Evolutionary conservation across 1,284 basidiomycete species (phyloP), one percentile per base, ranked within the genome.

Genomic region (Cutaneotrichosporon cyanovorans): DNA sequence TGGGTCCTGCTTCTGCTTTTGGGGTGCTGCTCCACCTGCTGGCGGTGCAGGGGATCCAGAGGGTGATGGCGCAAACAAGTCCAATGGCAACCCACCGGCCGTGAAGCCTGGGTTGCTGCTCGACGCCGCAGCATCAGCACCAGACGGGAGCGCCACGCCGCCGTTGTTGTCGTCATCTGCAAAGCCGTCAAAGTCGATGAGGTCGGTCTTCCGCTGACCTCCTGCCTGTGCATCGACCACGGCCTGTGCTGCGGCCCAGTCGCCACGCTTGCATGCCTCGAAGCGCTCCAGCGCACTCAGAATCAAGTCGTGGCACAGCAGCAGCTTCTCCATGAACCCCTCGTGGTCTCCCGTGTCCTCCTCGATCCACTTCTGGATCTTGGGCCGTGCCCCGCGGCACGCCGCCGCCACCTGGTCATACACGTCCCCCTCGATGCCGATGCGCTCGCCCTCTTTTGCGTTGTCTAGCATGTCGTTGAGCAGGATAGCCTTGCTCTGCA

Each of bases 401-500:
- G 95, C 84, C 1, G 78, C 74, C 0, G 92, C 85, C 8, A 98
- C 90, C 84, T 98, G 93, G 73, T 96, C 87, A 63, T 97, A 98
- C 2, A 83, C 92, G 68, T 98, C 95, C 5, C 95, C 95, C 42
- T 78, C 70, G n/a, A 72, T 66, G n/a, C 79, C 85, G 58, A 88
- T 84, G 53, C 72, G 75, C 71, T 91, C 88, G 8, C 84, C 81
- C 42, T 78, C 75, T 51, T 89, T 86, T 15, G 87, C 85, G 62
- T 97, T 97, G 62, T 98, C 90, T 44, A 98, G 76, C 83, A 99
- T 87, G 70, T 98, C 92, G 63, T 93, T 95, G 22, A 98, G 76
- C 39, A 98, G 70, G 31, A 97, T 83, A 32, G 95, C 89, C 67
- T 97, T 90, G 63, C 83, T 82, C 72, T 97, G 92, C 18, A 99